Evolutionary conservation across 2,329 filamentous ascomycete genomes (phyloP).

Genomic region (Ceratocystis diversiconidia): DNA sequence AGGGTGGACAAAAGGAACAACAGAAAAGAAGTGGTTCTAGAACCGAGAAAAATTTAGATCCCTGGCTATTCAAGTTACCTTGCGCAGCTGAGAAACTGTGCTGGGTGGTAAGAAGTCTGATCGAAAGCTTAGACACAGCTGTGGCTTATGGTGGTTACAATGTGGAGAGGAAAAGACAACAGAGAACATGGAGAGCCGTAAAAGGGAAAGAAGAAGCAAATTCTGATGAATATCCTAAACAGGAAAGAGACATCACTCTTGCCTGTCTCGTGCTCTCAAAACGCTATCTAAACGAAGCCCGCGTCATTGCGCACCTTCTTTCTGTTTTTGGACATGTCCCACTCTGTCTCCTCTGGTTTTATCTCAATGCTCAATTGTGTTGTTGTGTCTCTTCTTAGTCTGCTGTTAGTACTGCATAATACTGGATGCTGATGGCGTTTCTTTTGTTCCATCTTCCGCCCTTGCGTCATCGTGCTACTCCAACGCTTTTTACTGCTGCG

Average conservation of each 20-base stretch:
- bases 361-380: not conserved
- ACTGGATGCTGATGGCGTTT: too few species aligned
- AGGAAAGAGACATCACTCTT: not conserved
- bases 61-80: not conserved
- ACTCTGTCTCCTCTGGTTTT: not conserved
- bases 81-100: not conserved
- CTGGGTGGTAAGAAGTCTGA: not conserved
- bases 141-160: not conserved
- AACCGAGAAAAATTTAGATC: not conserved
- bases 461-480: too few species aligned
- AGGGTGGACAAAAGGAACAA: constrained; percentile 4
- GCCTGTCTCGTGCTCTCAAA: not conserved
- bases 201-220: not conserved
- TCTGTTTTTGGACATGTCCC: not conserved
- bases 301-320: not conserved
- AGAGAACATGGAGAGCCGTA: not conserved
- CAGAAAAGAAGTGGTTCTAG: not conserved
- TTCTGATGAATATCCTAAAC: not conserved
- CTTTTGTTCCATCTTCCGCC: too few species aligned
- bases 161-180: not conserved
- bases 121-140: not conserved
- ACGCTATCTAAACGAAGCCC: not conserved
- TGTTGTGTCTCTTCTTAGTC: not conserved
- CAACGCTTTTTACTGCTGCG: too few species aligned
- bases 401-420: not conserved